Percentiles rank a stretch among this genome's conserved stretches.
These are phyloP conservation scores for Thielaviopsis cerberus DNA, from an alignment of 2,329 filamentous ascomycete genomes.

Conservation along the genomic window DNA sequence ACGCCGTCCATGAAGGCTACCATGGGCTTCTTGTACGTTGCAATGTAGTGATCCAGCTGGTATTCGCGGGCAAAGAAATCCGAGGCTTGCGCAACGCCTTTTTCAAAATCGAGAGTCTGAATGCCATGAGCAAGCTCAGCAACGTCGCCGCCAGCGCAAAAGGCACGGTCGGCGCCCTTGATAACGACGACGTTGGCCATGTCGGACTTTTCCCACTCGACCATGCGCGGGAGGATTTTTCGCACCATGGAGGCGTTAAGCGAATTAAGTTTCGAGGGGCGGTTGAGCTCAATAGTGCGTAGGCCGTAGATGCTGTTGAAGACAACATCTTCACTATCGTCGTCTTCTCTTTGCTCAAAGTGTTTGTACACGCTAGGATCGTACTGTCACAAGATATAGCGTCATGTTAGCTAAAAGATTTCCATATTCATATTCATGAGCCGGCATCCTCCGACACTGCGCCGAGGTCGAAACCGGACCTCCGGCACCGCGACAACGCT, in stretches of 20 bases:
- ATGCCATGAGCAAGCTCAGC: conserved; percentile 57
- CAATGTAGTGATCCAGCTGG: conserved; percentile 84
- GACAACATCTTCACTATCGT: conserved; percentile 78
- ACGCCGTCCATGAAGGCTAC: conserved; percentile 93
- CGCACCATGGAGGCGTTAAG: conserved; percentile 86
- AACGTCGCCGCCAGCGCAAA: conserved; percentile 91
- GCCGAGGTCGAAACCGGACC: neutral
- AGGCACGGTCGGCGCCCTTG: conserved; percentile 73
- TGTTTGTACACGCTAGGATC: neutral
- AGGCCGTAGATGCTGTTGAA: conserved; percentile 81
- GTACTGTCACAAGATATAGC: neutral
- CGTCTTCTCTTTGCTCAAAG: conserved; percentile 14
- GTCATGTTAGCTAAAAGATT: neutral
- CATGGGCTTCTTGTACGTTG: conserved; percentile 83
- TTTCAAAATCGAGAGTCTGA: conserved; percentile 52
- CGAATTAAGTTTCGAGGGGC: conserved; percentile 78
- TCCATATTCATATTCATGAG: neutral
- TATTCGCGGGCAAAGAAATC: conserved; percentile 93
- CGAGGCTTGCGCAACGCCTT: conserved; percentile 35
- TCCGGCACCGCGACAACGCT: neutral
- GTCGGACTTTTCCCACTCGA: conserved; percentile 90
- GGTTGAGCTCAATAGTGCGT: conserved; percentile 83
- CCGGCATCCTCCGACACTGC: neutral
- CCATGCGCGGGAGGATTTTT: conserved; percentile 75
- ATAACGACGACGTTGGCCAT: conserved; percentile 84